Base-by-base conservation (phyloP, 129 eudicot genomes). In the Pittosporum tobira region DNA sequence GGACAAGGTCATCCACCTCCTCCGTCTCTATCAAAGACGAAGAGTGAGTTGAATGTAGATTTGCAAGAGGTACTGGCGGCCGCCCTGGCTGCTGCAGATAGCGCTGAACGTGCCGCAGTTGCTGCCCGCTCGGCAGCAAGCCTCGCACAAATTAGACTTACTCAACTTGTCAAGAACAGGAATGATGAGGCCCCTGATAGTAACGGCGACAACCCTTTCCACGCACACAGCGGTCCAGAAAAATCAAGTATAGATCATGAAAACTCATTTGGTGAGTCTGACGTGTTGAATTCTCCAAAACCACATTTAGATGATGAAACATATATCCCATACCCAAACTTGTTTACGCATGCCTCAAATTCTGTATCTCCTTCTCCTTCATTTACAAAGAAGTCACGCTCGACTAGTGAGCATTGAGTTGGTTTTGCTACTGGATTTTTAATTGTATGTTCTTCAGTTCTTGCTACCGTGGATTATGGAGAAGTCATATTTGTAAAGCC, bases 51-150 rank as follows among this genome's bases (percentile, higher is more conserved):
- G n/a, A 62, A 74, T 19, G 78, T 73, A 43, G 95, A 85, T 69
- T 67, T 90, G 64, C 81, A 77, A 36, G 95, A 85, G 48, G 81
- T 90, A 25, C 49, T 85, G 72, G 82, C 81, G 9, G 94, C 95
- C 53, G 97, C 97, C 15, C 72, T 40, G 70, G 89, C 94, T 3
- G 97, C 97, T 25, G 95, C 95, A 13, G 94, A 83, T 23, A 59
- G 84, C 21, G 97, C 97, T 21, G 95, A 90, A 55, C 81, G 86
- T 38, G 97, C 97, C 0, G 97, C 97, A 0, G 72, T 94, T 3
- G 86, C 93, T 55, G 95, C 95, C 14, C 81, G 95, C 54, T 68
- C 88, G 18, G 97, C 95, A 5, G 95, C 97, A 15, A 90, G 79
- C 65, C 80, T 90, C 48, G 95, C 95, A 42, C 77, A 83, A 62